phyloP scores from a whole-genome alignment of 2,329 filamentous ascomycete species.

The Hymenoscyphus infarciens region DNA sequence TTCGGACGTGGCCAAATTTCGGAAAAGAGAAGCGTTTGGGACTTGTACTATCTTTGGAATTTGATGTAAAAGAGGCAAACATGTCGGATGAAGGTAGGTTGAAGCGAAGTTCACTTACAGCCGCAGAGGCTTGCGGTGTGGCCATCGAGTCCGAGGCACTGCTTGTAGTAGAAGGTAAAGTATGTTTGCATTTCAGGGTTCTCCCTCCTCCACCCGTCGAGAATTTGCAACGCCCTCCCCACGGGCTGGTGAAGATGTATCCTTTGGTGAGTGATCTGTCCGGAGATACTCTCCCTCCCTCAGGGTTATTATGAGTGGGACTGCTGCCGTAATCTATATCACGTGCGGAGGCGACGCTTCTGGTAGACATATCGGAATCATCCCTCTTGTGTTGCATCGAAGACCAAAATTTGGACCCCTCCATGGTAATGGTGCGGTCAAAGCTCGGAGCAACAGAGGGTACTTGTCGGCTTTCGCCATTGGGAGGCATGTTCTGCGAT shows the following conservation, averaged over 20 bases:
- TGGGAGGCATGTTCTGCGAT: constrained; percentile 2
- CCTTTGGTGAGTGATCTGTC: constrained; percentile 40
- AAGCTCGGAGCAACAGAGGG: constrained; percentile 37
- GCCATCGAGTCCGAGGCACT: constrained; percentile 15
- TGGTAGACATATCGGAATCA: constrained; percentile 26
- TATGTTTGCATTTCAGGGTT: constrained; percentile 70
- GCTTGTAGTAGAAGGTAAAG: constrained; percentile 45
- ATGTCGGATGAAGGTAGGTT: constrained; percentile 67
- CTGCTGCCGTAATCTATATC: constrained; percentile 21
- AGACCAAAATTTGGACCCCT: constrained; percentile 31
- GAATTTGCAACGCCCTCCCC: constrained; percentile 86
- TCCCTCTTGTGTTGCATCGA: constrained; percentile 28
- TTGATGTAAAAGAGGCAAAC: constrained; percentile 35
- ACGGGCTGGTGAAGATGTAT: constrained; percentile 80
- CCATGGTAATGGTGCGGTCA: constrained; percentile 55
- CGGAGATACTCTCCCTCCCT: constrained; percentile 16
- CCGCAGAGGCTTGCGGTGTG: constrained; percentile 22
- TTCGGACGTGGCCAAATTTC: constrained; percentile 29
- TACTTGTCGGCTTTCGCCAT: neutral
- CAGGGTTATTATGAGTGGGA: constrained; percentile 8
- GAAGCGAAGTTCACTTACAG: constrained; percentile 82
- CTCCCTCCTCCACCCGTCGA: constrained; percentile 72
- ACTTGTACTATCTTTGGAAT: constrained; percentile 17
- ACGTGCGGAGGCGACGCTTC: constrained; percentile 13
- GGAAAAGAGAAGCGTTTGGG: constrained; percentile 21